Conservation (phyloP, 192 early-diverging fungal species). For the Allomyces javanicus region DNA sequence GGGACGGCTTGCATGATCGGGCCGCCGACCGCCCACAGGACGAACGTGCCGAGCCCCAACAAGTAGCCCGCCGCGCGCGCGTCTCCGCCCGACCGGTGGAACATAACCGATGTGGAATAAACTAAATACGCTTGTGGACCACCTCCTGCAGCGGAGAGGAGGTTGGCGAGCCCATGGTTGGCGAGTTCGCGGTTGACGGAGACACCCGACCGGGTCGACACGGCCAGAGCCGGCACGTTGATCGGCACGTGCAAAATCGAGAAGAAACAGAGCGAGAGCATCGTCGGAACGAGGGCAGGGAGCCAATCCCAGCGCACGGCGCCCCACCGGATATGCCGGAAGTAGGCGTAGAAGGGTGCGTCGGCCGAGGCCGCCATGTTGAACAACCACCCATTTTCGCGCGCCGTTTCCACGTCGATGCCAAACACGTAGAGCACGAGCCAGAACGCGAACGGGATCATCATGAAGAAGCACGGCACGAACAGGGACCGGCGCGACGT, state of each 20-base stretch:
- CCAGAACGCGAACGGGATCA: constrained; percentile 62
- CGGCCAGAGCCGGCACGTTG: constrained; percentile 82
- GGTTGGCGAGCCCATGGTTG: constrained; percentile 79
- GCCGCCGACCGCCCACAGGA: constrained; percentile 62
- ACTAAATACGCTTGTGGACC: constrained; percentile 77
- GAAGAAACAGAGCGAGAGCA: constrained; percentile 5
- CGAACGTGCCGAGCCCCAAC: constrained; percentile 50
- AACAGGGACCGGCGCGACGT: constrained; percentile 29
- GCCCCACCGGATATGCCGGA: not conserved
- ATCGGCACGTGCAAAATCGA: constrained; percentile 87
- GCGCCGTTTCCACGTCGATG: constrained; percentile 39
- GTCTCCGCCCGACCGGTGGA: constrained; percentile 79
- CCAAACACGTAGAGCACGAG: constrained; percentile 32
- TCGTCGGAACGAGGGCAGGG: constrained; percentile 1
- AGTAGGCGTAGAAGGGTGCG: not conserved
- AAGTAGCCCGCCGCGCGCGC: constrained; percentile 68
- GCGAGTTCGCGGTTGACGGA: constrained; percentile 82
- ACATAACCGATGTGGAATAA: constrained; percentile 79
- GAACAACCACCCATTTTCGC: constrained; percentile 69
- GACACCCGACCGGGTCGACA: constrained; percentile 75
- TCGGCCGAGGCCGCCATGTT: constrained; percentile 35
- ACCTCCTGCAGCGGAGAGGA: constrained; percentile 56
- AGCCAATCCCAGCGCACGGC: not conserved
- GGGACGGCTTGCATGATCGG: constrained; percentile 82
- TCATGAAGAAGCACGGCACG: constrained; percentile 75